These are phyloP conservation scores for Paraphoma sp. DNA, from an alignment of 2,329 filamentous ascomycete species.

Conservation along the genomic window DNA sequence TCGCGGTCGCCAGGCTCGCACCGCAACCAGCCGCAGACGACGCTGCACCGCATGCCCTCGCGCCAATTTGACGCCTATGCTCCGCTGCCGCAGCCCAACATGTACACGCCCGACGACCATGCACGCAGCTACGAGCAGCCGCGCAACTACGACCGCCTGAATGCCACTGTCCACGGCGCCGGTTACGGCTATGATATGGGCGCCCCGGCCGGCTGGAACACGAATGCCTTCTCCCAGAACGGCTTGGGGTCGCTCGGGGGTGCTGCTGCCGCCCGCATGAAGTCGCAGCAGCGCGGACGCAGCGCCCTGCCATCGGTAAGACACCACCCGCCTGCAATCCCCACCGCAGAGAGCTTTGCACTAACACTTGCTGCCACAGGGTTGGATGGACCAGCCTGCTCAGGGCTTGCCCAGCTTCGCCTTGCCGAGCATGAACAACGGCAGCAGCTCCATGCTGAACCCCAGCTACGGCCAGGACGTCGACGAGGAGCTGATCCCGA, in stretches of 20 bases:
- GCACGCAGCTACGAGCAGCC: constrained; percentile 56
- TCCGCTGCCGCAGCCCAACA: constrained; percentile 65
- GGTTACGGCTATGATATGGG: constrained; percentile 71
- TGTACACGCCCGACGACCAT: constrained; percentile 75
- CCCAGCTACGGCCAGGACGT: constrained; percentile 60
- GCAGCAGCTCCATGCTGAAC: constrained; percentile 42
- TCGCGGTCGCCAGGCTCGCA: constrained; percentile 78
- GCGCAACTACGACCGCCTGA: constrained; percentile 66
- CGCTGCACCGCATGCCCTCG: constrained; percentile 73
- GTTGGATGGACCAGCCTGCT: constrained; percentile 63
- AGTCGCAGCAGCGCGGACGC: constrained; percentile 60
- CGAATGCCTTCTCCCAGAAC: constrained; percentile 72
- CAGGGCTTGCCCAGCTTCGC: constrained; percentile 53
- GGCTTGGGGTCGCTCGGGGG: constrained; percentile 67
- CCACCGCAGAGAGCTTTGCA: not conserved
- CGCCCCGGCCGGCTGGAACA: constrained; percentile 80
- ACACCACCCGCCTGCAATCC: constrained; percentile 27
- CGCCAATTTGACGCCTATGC: constrained; percentile 79
- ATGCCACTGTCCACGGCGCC: constrained; percentile 63
- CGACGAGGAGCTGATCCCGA: constrained; percentile 91
- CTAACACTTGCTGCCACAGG: constrained; percentile 50
- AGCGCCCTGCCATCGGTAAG: constrained; percentile 76
- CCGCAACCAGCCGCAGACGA: constrained; percentile 64
- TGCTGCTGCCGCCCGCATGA: constrained; percentile 60
- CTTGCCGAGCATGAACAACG: constrained; percentile 48